Percentiles rank a stretch among this genome's conserved stretches.
phyloP scores from a whole-genome alignment of 2,329 filamentous ascomycete genomes.

The Epichloe sp. region DNA sequence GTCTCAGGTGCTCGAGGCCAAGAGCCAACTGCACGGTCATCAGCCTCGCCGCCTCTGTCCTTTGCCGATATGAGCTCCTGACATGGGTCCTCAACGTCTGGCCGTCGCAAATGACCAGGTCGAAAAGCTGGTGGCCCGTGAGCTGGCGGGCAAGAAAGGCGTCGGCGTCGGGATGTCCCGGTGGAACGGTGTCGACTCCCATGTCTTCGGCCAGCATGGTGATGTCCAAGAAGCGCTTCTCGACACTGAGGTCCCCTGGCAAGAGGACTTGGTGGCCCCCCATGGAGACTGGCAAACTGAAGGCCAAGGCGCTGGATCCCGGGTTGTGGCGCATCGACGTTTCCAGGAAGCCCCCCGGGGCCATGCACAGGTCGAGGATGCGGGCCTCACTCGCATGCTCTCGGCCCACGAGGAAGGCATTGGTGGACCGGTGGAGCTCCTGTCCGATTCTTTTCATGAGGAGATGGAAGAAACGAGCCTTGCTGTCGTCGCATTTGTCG shows the following conservation, averaged over 20 bases:
- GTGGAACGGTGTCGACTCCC: slow-evolving; percentile 20
- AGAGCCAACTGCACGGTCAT: slow-evolving; percentile 27
- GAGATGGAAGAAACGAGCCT: slow-evolving; percentile 16
- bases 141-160: slow-evolving; percentile 14
- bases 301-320: slow-evolving; percentile 16
- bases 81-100: slow-evolving; percentile 29
- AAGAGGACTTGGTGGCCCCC: slow-evolving; percentile 30
- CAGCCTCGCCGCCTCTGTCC: slow-evolving; percentile 24
- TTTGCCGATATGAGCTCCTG: slow-evolving; percentile 18
- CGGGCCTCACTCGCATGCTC: background rate
- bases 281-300: slow-evolving; percentile 25
- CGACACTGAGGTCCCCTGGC: slow-evolving; percentile 5
- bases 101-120: slow-evolving; percentile 35
- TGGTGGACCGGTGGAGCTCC: slow-evolving; percentile 25
- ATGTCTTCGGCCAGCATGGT: slow-evolving; percentile 38
- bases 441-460: slow-evolving; percentile 30
- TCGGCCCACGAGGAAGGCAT: slow-evolving; percentile 16
- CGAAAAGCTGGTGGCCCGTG: slow-evolving; percentile 17
- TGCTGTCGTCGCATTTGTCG: background rate
- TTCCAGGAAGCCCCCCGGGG: slow-evolving; percentile 38
- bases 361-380: slow-evolving; percentile 43
- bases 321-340: slow-evolving; percentile 24
- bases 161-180: slow-evolving; percentile 13
- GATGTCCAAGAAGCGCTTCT: slow-evolving; percentile 26
- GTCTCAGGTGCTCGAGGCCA: slow-evolving; percentile 29